A percentile compares a stretch with the other conserved stretches of the same genome.
These are phyloP conservation scores for Onygenales sp. DNA, from an alignment of 2,329 filamentous ascomycete genomes.

Conservation along the genomic window DNA sequence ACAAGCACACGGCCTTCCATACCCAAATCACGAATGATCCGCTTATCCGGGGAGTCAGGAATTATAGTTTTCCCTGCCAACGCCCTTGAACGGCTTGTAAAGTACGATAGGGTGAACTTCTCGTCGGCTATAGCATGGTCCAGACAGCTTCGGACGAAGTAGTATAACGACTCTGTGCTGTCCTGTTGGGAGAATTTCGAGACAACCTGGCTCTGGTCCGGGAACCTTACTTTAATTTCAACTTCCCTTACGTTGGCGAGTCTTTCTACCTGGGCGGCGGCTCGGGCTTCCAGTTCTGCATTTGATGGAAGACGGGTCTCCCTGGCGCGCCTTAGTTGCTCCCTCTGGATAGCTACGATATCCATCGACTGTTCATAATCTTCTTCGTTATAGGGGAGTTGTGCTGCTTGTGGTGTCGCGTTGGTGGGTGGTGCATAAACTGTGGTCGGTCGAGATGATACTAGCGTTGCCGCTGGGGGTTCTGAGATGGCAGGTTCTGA, in stretches of 20 bases:
- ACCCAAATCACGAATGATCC: constrained; percentile 62
- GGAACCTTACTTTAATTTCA: constrained; percentile 73
- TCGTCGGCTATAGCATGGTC: constrained; percentile 45
- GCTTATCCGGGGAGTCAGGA: constrained; percentile 35
- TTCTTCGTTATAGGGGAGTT: constrained; percentile 55
- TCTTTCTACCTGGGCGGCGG: constrained; percentile 54
- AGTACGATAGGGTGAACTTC: constrained; percentile 62
- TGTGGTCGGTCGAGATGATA: constrained; percentile 43
- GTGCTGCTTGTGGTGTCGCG: constrained; percentile 66
- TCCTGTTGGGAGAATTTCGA: constrained; percentile 60
- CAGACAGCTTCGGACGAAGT: constrained; percentile 64
- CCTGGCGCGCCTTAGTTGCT: constrained; percentile 65
- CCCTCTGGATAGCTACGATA: constrained; percentile 71
- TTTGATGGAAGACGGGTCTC: constrained; percentile 74
- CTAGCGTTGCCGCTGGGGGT: constrained; percentile 20
- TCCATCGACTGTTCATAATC: constrained; percentile 75
- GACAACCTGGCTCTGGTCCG: constrained; percentile 71
- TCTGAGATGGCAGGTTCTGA: neutral
- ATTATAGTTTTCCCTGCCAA: constrained; percentile 19
- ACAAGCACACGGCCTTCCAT: constrained; percentile 64
- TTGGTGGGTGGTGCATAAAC: constrained; percentile 71
- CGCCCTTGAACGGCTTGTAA: constrained; percentile 23
- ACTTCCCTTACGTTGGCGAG: constrained; percentile 59
- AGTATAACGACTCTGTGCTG: constrained; percentile 63
- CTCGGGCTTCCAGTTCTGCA: constrained; percentile 64